A percentile compares a stretch with the other conserved stretches of the same genome.
Conservation (phyloP, 2,329 filamentous ascomycete genomes). For the Ilyonectria robusta region DNA sequence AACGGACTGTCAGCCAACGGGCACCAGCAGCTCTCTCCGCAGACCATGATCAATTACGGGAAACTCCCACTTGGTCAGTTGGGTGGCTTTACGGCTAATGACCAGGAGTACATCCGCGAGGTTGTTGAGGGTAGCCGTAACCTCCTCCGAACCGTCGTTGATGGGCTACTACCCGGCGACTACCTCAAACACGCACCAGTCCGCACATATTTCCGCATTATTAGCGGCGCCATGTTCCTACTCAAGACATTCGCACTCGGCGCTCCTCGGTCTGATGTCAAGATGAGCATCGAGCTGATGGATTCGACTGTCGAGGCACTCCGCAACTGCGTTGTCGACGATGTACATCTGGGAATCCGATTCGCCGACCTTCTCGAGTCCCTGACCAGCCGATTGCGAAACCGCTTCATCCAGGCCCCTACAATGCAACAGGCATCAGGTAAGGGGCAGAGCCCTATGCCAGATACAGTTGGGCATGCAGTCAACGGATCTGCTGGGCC, state of each 20-base stretch:
- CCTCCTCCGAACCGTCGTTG: conserved; percentile 82
- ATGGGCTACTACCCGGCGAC: conserved; percentile 80
- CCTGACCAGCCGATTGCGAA: conserved; percentile 79
- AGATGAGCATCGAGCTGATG: conserved; percentile 81
- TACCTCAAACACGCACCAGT: conserved; percentile 88
- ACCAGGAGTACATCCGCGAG: conserved; percentile 81
- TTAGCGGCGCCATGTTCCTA: conserved; percentile 87
- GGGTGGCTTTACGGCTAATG: conserved; percentile 74
- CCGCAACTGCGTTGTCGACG: conserved; percentile 84
- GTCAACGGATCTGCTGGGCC: conserved; percentile 43
- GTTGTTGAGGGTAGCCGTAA: conserved; percentile 85
- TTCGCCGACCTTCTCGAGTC: conserved; percentile 88
- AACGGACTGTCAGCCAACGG: conserved; percentile 51
- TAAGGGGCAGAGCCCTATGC: conserved; percentile 59
- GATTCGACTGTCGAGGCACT: conserved; percentile 82
- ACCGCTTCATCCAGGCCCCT: conserved; percentile 79
- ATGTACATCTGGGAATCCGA: conserved; percentile 86
- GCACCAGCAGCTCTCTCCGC: conserved; percentile 66
- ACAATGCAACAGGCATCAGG: conserved; percentile 59
- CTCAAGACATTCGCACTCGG: conserved; percentile 88
- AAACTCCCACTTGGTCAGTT: conserved; percentile 75
- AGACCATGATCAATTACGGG: conserved; percentile 76
- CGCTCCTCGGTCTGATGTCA: conserved; percentile 83
- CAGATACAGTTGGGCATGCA: conserved; percentile 50
- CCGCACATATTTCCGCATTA: conserved; percentile 88